Conservation (phyloP, 1,284 basidiomycete species). For the Heterobasidion irregulare region DNA sequence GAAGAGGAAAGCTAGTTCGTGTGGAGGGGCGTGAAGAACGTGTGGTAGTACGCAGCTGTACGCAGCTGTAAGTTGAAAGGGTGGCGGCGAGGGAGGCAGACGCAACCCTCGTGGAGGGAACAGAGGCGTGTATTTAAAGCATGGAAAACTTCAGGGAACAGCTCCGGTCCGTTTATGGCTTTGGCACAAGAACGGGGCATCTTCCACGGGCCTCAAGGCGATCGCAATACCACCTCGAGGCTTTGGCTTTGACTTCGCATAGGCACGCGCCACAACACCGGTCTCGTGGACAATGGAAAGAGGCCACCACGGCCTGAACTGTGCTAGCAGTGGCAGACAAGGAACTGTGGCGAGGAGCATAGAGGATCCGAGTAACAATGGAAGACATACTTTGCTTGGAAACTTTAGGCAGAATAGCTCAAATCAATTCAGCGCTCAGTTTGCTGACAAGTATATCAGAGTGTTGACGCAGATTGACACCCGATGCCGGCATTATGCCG, state of each 20-base stretch:
- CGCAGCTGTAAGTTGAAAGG: background rate
- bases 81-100: background rate
- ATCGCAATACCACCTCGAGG: conserved; percentile 1
- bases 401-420: too few relatives aligned
- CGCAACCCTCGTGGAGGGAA: conserved; percentile 2
- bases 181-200: background rate
- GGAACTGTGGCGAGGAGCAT: too few relatives aligned
- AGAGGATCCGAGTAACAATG: too few relatives aligned
- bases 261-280: background rate
- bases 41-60: background rate
- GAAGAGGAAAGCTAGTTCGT: conserved; percentile 5
- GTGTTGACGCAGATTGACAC: too few relatives aligned
- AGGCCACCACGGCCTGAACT: background rate
- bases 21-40: conserved; percentile 9
- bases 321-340: too few relatives aligned
- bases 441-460: too few relatives aligned
- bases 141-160: conserved; percentile 3
- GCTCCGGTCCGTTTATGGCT: background rate
- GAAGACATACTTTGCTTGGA: too few relatives aligned
- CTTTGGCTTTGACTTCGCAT: background rate
- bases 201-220: background rate
- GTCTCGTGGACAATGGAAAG: background rate
- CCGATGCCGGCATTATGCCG: too few relatives aligned
- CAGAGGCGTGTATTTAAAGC: conserved; percentile 1
- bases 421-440: too few relatives aligned